Base-by-base conservation (phyloP, 352 stramenopile species). In the Pythium apleroticum region DNA sequence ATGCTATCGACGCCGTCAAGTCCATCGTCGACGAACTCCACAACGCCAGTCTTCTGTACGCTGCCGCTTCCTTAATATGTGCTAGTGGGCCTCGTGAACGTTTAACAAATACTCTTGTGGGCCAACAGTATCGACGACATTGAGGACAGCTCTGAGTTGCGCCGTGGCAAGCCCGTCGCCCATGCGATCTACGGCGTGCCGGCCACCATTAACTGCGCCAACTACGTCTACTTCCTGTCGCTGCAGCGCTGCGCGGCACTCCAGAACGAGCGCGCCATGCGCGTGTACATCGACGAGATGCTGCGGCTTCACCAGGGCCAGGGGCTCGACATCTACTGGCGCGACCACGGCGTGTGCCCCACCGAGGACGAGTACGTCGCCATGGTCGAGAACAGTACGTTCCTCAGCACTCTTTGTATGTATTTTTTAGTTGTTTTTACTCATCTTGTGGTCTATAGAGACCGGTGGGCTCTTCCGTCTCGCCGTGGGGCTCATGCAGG, bases 221-320 rank as follows among this genome's bases (percentile, higher is more conserved):
- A 99, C 71, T 99, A 99, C 75, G 95, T 98, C 10, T 99, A 98
- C 67, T 99, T 99, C 71, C 65, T 98, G 62, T 97, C 97, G 22
- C 75, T 99, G 60, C 91, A 99, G 71, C 81, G 86, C 54, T 98
- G 89, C 66, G 87, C 98, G 35, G 72, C 76, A 14, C 74, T 99
- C 10, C 66, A 84, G 7, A 98, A 95, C 71, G 71, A 87, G 7
- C 63, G 74, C 31, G 89, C 89, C 43, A 86, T 97, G 73, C 69
- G 94, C 43, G 86, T 98, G 28, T 99, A 98, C 76, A 97, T 98
- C 8, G 65, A 82, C 7, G 96, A 99, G 81, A 93, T 98, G 76
- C 83, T 99, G 35, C 91, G 96, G 61, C 81, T 99, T 31, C 95
- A 98, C 68, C 81, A 97, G 52, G 96, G 96, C 46, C 96, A 99